Conservation (phyloP, 2,329 filamentous ascomycete genomes). For the Fusarium armeniacum region DNA sequence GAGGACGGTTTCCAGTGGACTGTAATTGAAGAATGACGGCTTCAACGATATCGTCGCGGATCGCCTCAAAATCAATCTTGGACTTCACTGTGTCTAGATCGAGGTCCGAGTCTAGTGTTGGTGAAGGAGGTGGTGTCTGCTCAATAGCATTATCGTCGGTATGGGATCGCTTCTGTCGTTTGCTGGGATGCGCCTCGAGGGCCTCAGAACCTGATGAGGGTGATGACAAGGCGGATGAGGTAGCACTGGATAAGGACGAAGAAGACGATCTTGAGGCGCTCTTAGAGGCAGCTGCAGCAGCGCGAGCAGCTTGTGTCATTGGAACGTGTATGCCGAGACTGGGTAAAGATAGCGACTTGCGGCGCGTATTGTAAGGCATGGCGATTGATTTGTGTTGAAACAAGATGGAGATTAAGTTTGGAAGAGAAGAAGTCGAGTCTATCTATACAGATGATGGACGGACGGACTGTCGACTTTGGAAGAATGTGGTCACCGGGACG, state of each 20-base stretch:
- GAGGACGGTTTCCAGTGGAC: constrained; percentile 90
- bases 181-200: constrained; percentile 62
- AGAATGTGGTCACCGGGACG: constrained; percentile 32
- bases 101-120: constrained; percentile 50
- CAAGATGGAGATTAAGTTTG: constrained; percentile 19
- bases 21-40: constrained; percentile 90
- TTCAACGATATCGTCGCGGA: constrained; percentile 96
- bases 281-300: constrained; percentile 64
- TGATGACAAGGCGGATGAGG: constrained; percentile 52
- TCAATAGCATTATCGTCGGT: constrained; percentile 83
- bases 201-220: constrained; percentile 51
- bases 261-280: constrained; percentile 52
- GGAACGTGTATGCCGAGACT: constrained; percentile 93
- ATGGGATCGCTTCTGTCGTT: constrained; percentile 86
- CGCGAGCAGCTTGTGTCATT: constrained; percentile 72
- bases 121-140: constrained; percentile 74
- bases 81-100: constrained; percentile 47
- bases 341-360: constrained; percentile 93
- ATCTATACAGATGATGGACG: constrained; percentile 30
- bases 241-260: constrained; percentile 48
- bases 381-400: constrained; percentile 30
- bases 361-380: constrained; percentile 97
- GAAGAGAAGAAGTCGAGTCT: constrained; percentile 26
- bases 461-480: constrained; percentile 38
- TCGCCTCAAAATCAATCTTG: constrained; percentile 77